Evolutionary conservation across 768 basidiomycete species (phyloP).

Genomic region (Pleurotus giganteus): DNA sequence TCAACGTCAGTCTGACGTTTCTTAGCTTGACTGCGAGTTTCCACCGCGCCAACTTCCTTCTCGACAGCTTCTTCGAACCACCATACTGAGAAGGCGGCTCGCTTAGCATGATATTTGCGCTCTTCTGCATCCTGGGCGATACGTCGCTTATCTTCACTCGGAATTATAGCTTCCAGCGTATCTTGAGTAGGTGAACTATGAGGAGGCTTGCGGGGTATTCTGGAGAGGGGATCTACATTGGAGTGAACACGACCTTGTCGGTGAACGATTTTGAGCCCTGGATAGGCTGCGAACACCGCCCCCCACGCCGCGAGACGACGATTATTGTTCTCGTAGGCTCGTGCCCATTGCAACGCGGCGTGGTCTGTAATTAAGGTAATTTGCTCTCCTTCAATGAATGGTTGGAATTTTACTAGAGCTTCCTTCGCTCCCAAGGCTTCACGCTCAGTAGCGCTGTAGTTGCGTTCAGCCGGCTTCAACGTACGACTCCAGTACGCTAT

Average conservation of each 20-base stretch:
- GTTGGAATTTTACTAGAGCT: constrained; percentile 29
- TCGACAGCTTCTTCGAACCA: constrained; percentile 10
- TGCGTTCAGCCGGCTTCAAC: constrained; percentile 22
- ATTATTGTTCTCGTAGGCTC: constrained; percentile 22
- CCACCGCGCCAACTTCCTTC: not conserved
- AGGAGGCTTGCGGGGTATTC: not conserved
- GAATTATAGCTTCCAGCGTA: not conserved
- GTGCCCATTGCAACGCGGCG: constrained; percentile 22
- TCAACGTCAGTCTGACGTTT: not conserved
- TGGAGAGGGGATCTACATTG: constrained; percentile 26
- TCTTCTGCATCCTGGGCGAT: not conserved
- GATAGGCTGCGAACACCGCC: constrained; percentile 29
- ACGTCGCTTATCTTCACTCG: not conserved
- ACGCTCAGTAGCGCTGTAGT: constrained; percentile 29
- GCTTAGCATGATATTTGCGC: not conserved
- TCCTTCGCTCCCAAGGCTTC: constrained; percentile 29
- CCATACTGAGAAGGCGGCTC: constrained; percentile 10
- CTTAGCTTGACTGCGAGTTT: not conserved
- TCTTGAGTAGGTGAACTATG: not conserved
- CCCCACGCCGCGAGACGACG: constrained; percentile 27
- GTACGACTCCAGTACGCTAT: constrained; percentile 28
- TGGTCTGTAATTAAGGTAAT: constrained; percentile 24
- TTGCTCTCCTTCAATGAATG: constrained; percentile 31
- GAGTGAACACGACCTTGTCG: constrained; percentile 29
- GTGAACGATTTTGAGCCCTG: constrained; percentile 27